Conservation (phyloP, 345 rosid genomes). For the Theobroma cacao region DNA sequence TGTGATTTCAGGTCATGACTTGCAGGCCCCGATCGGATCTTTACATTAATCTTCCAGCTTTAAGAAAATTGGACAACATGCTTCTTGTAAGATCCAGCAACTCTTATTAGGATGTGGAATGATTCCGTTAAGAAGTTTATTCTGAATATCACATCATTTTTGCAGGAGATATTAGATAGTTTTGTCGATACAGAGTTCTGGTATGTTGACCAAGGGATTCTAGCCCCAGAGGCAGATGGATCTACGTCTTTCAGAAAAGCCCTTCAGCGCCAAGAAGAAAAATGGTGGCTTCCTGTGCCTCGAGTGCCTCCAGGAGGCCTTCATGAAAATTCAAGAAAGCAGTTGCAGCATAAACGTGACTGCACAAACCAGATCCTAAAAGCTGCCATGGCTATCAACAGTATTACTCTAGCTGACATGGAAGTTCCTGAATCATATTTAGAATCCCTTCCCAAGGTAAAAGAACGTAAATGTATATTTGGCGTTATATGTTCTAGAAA, state of each 20-base stretch:
- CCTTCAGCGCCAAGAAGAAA: constrained; percentile 93
- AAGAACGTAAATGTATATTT: not conserved
- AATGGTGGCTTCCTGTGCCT: constrained; percentile 99
- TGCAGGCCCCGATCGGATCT: constrained; percentile 94
- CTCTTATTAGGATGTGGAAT: constrained; percentile 1
- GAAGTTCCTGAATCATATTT: constrained; percentile 83
- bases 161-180: constrained; percentile 87
- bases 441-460: constrained; percentile 90
- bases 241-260: constrained; percentile 66
- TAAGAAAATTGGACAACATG: constrained; percentile 92
- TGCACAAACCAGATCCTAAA: constrained; percentile 95
- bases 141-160: constrained; percentile 17
- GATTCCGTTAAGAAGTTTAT: not conserved
- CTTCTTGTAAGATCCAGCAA: constrained; percentile 63
- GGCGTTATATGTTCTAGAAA: not conserved
- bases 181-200: constrained; percentile 81
- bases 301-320: constrained; percentile 84
- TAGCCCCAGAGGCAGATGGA: constrained; percentile 70
- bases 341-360: constrained; percentile 88
- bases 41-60: constrained; percentile 85
- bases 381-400: constrained; percentile 98
- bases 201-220: constrained; percentile 93
- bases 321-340: constrained; percentile 65
- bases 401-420: constrained; percentile 74
- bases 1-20: constrained; percentile 78